Evolutionary conservation across 768 basidiomycete species (phyloP).

Genomic region (Chalciporus pseudorubinellus): DNA sequence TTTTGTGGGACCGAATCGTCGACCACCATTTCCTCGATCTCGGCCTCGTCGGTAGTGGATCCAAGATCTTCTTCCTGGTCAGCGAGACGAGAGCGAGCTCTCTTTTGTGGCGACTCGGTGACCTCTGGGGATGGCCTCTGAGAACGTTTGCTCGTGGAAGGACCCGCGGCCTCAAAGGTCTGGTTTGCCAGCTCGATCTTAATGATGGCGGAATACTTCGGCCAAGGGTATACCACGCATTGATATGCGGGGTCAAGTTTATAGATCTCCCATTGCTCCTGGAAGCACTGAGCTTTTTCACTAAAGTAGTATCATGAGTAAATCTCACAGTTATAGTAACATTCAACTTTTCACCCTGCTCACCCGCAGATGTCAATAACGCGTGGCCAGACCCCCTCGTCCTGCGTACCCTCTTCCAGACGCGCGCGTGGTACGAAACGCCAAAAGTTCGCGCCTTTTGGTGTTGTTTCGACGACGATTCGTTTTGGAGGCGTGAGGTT

Average conservation of each 20-base stretch:
- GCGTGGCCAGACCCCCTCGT: constrained; percentile 74
- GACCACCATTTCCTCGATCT: constrained; percentile 52
- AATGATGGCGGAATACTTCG: constrained; percentile 30
- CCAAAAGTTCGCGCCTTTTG: constrained; percentile 60
- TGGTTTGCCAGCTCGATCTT: constrained; percentile 16
- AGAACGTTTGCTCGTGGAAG: constrained; percentile 26
- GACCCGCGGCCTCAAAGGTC: constrained; percentile 4
- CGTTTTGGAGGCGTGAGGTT: constrained; percentile 60
- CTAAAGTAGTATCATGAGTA: constrained; percentile 32
- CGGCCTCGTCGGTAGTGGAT: constrained; percentile 40
- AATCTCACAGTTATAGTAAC: constrained; percentile 4
- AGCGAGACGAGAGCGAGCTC: constrained; percentile 21
- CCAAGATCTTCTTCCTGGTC: constrained; percentile 21
- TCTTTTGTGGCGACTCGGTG: constrained; percentile 23
- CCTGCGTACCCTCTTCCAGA: constrained; percentile 50
- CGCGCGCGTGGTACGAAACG: constrained; percentile 75
- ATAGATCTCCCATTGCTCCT: constrained; percentile 86
- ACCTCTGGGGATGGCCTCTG: constrained; percentile 26
- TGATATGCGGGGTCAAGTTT: constrained; percentile 76
- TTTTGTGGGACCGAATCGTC: constrained; percentile 31
- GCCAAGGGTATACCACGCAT: constrained; percentile 52
- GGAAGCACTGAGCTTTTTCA: constrained; percentile 49
- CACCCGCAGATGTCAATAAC: constrained; percentile 68
- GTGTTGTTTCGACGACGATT: constrained; percentile 66
- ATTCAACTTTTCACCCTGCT: constrained; percentile 24